Base-by-base conservation (phyloP, 345 rosid genomes). In the Syzygium aqueum region DNA sequence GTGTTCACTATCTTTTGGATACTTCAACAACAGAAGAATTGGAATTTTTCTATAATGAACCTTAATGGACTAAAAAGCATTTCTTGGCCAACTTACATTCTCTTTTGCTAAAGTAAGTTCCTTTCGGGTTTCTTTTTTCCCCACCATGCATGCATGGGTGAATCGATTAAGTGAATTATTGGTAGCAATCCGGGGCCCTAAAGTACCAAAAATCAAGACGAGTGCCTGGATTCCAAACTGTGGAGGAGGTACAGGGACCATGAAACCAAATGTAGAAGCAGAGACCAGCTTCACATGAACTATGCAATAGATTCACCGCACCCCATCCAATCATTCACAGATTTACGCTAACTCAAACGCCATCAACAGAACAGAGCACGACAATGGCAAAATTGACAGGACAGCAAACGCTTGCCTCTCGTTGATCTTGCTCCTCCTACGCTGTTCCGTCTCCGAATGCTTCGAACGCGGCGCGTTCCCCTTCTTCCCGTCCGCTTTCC, bases 391-490 rank as follows among this genome's bases (percentile, higher is more conserved):
- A 73, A 37, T 21, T 21, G 1, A 37, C 80, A 37, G 27, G 6
- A 37, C 82, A 73, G 43, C 25, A 37, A 37, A 22, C 77, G 43
- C 51, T 82, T 77, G 87, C 99, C 99, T 94, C 94, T 94, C 96
- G 89, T 94, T 96, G 87, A 96, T 94, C 93, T 96, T 95, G 92
- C 96, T 92, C 91, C 98, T 92, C 82, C 99, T 92, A 53, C 98
- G 95, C 84, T 96, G 96, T 92, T 96, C 98, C 8, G 96, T 95
- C 93, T 95, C 98, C 6, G 99, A 95, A 92, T 96, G 98, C 92
- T 95, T 96, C 51, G 96, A 91, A 87, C 95, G 92, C 40, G 86
- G 87, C 30, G 90, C 85, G 86, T 82, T 93, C 51, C 88, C 87
- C 91, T 92, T 92, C 88, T 86, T 93, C 73, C 89, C 92, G 25